Base-by-base conservation (phyloP, 2,329 filamentous ascomycete species). In the Tetracladium maxilliforme region DNA sequence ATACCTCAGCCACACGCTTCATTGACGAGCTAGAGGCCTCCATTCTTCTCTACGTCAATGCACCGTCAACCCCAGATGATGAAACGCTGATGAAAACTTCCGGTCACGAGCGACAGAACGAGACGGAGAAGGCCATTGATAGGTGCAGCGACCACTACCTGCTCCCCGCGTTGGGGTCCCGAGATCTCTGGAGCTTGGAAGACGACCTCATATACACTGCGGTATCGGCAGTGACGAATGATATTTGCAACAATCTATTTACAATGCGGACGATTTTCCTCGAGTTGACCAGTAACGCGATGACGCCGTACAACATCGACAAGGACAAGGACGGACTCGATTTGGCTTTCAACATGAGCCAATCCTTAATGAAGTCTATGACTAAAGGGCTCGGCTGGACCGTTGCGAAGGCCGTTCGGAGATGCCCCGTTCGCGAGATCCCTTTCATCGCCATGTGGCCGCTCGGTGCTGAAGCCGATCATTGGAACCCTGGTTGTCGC, bases 361-460 rank as follows among this genome's bases (percentile, higher is more conserved):
- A 19, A 11, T 9, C 18, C 18, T 9, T 10, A 6, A 14, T 42
- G 6, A 12, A 45, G 6, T 33, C 43, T 1, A 39, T 77, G 10
- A 55, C 62, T 12, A 32, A 44, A 2, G 61, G 60, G 29, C 49
- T 78, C 3, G 51, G 53, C 6, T 78, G 72, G 72, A 57, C 64
- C 4, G 55, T 47, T 0, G 76, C 68, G 68, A 71, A 66, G 35
- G 52, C 59, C 24, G 68, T 67, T 25, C 48, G 52, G 6, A 51
- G 54, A 1, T 77, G 72, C 38, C 43, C 37, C 0, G 49, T 53
- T 6, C 54, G 65, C 22, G 60, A 76, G 42, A 43, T 71, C 4
- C 70, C 70, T 32, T 58, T 67, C 22, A 51, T 74, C n/a, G 68
- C 69, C 3, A 71, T 76, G 38, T 77, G 70, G 70, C 71, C 70